Conservation (phyloP, 306 rosid species). For the Cicer yamashitae region DNA sequence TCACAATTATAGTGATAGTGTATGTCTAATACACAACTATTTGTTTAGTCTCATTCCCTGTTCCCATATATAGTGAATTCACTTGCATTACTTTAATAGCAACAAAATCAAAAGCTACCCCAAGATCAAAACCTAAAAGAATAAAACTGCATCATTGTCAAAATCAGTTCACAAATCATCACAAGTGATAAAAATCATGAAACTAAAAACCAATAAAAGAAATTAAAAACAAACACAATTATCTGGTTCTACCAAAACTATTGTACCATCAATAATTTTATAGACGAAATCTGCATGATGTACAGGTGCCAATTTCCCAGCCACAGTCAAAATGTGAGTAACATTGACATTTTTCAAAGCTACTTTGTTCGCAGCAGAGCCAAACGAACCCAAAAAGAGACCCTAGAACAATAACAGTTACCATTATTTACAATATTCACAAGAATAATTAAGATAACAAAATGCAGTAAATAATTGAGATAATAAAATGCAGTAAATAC, state of each 20-base stretch:
- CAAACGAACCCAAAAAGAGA: slow-evolving; percentile 80
- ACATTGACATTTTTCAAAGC: slow-evolving; percentile 62
- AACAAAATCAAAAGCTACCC: neutral
- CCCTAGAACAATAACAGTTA: slow-evolving; percentile 51
- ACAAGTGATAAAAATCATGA: neutral
- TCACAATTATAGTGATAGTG: too few species aligned
- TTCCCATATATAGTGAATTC: neutral
- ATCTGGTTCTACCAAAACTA: slow-evolving; percentile 7
- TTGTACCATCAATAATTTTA: slow-evolving; percentile 65
- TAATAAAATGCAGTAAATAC: slow-evolving; percentile 32
- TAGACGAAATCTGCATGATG: slow-evolving; percentile 67
- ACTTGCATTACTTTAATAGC: neutral
- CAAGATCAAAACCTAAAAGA: slow-evolving; percentile 1
- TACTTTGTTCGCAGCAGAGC: slow-evolving; percentile 65
- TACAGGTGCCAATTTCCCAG: slow-evolving; percentile 56
- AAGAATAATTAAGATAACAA: neutral
- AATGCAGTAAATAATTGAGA: neutral
- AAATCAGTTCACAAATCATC: slow-evolving; percentile 9
- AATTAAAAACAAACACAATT: neutral
- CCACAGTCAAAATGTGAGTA: slow-evolving; percentile 81
- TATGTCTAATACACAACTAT: neutral
- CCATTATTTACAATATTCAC: neutral
- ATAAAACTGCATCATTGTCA: neutral
- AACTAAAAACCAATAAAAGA: neutral
- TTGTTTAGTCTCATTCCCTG: neutral